phyloP scores from a whole-genome alignment of 2,329 filamentous ascomycete species.

The Ophiostoma perfectum region DNA sequence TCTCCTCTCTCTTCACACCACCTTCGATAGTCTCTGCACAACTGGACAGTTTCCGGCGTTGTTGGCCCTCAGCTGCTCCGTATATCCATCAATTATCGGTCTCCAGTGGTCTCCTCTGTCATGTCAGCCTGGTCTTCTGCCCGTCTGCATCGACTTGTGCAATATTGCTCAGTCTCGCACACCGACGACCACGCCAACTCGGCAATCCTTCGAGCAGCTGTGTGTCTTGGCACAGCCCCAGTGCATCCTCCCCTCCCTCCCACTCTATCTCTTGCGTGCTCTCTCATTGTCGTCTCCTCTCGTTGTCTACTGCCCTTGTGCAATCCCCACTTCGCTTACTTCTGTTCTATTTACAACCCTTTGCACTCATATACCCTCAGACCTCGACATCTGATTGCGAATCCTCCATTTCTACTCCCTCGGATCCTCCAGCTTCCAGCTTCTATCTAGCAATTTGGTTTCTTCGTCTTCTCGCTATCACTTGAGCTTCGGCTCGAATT shows the following conservation, averaged over 20 bases:
- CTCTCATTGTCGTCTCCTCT: background rate
- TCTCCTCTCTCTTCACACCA: background rate
- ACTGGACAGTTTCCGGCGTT: background rate
- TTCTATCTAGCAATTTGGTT: background rate
- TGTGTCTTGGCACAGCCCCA: background rate
- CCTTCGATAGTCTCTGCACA: background rate
- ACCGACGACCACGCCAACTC: background rate
- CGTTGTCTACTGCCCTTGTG: no score
- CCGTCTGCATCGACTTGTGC: background rate
- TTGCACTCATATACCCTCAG: no score
- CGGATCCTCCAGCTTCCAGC: background rate
- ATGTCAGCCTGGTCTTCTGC: background rate
- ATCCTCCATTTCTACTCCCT: background rate
- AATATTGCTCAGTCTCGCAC: background rate
- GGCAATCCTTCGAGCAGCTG: background rate
- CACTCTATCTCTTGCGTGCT: background rate
- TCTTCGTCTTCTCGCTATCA: background rate
- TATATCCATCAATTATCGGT: background rate
- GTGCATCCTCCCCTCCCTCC: background rate
- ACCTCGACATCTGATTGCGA: no score
- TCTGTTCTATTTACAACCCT: no score
- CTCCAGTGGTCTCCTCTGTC: background rate
- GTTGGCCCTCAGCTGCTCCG: background rate
- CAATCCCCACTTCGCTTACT: no score
- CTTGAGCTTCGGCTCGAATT: background rate